These are phyloP conservation scores for Plasmodium inui DNA, from an alignment of 169 alveolate species.

Conservation along the genomic window DNA sequence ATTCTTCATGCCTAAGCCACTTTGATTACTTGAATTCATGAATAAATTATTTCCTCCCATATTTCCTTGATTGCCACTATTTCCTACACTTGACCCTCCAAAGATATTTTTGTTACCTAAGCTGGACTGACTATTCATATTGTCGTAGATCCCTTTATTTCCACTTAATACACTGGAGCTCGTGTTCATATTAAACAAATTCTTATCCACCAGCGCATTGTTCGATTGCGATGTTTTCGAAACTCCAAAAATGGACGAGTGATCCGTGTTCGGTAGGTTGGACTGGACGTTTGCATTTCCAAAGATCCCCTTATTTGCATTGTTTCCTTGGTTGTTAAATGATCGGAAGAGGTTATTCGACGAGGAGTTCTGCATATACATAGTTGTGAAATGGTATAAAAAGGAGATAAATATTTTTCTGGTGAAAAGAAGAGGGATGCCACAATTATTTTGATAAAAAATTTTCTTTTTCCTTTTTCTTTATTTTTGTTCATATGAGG, in stretches of 20 bases:
- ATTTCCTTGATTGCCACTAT: slow-evolving; percentile 21
- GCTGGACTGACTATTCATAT: slow-evolving; percentile 41
- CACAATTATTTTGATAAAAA: neutral
- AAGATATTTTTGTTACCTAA: slow-evolving; percentile 49
- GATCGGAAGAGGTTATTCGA: slow-evolving; percentile 66
- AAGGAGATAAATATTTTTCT: neutral
- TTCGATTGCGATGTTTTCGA: slow-evolving; percentile 48
- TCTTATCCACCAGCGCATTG: slow-evolving; percentile 49
- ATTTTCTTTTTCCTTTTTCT: neutral
- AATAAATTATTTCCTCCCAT: slow-evolving; percentile 57
- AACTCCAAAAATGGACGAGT: slow-evolving; percentile 54
- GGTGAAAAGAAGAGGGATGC: neutral
- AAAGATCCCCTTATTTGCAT: slow-evolving; percentile 60
- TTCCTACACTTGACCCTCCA: slow-evolving; percentile 36
- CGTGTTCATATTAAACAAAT: slow-evolving; percentile 32
- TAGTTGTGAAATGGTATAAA: slow-evolving; percentile 11
- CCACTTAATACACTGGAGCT: slow-evolving; percentile 21
- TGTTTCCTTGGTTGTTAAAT: slow-evolving; percentile 46
- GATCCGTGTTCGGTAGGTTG: slow-evolving; percentile 19
- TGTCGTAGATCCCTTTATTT: slow-evolving; percentile 48
- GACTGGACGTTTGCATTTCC: slow-evolving; percentile 47
- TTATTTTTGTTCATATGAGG: neutral
- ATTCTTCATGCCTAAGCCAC: slow-evolving; percentile 48
- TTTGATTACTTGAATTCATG: slow-evolving; percentile 70
- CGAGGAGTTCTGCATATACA: slow-evolving; percentile 69